These are phyloP conservation scores for Sextonia rubra DNA, from an alignment of 164 flowering plant species.

Conservation along the genomic window DNA sequence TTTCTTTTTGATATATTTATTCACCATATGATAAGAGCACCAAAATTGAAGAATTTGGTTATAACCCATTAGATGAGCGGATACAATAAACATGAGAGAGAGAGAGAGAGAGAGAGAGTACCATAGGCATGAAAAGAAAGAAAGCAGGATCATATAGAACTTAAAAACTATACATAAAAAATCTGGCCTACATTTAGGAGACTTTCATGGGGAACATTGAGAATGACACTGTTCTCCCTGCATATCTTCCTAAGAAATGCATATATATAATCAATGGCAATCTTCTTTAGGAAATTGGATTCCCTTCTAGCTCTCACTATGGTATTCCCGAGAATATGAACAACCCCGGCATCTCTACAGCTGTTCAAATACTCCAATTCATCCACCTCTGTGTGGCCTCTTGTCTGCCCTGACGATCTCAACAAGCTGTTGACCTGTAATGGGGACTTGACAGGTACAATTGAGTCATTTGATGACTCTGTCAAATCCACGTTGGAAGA, in stretches of 20 bases:
- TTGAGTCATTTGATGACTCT: conserved; percentile 57
- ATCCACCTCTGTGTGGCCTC: conserved; percentile 49
- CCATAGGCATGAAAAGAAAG: background rate
- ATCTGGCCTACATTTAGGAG: conserved; percentile 81
- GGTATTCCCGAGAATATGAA: conserved; percentile 86
- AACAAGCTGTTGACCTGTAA: conserved; percentile 15
- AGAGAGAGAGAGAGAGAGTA: too few species aligned
- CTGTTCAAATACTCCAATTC: conserved; percentile 68
- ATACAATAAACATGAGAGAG: background rate
- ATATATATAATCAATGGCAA: conserved; percentile 78
- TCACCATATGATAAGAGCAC: too few species aligned
- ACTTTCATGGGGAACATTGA: conserved; percentile 83
- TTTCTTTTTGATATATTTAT: too few species aligned
- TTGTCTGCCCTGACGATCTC: conserved; percentile 38
- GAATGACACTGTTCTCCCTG: conserved; percentile 79
- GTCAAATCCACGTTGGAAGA: conserved; percentile 36
- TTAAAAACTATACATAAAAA: conserved; percentile 49
- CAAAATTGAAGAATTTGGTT: too few species aligned
- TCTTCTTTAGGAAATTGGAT: conserved; percentile 56
- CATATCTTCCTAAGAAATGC: conserved; percentile 89
- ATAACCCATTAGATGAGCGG: too few species aligned
- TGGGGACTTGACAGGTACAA: conserved; percentile 45
- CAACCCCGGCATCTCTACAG: conserved; percentile 92
- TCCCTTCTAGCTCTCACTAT: conserved; percentile 73
- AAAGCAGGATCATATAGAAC: conserved; percentile 5